Conservation (phyloP, 2,329 filamentous ascomycete genomes). For the Exophiala alcalophila region DNA sequence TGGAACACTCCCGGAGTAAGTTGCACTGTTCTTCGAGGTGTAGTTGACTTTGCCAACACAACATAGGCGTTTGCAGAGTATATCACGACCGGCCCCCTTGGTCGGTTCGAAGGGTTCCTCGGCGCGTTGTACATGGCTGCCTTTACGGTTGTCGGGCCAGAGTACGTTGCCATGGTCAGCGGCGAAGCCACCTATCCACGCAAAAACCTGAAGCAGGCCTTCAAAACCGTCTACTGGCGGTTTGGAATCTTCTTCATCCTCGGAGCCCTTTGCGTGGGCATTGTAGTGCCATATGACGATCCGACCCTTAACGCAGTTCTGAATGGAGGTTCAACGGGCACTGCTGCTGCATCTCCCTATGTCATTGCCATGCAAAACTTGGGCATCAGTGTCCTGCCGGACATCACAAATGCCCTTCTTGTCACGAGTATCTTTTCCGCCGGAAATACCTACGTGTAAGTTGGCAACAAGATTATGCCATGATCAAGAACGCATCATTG, state of each 20-base stretch:
- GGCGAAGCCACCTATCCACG: slow-evolving; percentile 69
- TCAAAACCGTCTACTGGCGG: slow-evolving; percentile 74
- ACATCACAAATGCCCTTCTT: slow-evolving; percentile 57
- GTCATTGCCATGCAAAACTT: slow-evolving; percentile 61
- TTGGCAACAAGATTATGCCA: too few species aligned
- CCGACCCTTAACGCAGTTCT: slow-evolving; percentile 45
- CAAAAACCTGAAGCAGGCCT: slow-evolving; percentile 66
- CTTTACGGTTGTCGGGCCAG: slow-evolving; percentile 62
- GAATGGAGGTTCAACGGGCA: slow-evolving; percentile 47
- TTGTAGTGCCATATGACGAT: slow-evolving; percentile 66
- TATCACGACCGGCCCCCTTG: slow-evolving; percentile 59
- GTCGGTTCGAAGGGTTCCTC: slow-evolving; percentile 53
- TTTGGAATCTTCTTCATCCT: slow-evolving; percentile 71
- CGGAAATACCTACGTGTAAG: slow-evolving; percentile 56
- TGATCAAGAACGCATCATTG: too few species aligned
- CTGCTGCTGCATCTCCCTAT: slow-evolving; percentile 60
- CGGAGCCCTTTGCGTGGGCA: slow-evolving; percentile 66
- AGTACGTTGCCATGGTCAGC: slow-evolving; percentile 60
- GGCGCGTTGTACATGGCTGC: slow-evolving; percentile 69
- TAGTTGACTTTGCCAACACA: slow-evolving; percentile 35
- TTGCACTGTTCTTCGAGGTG: too few species aligned
- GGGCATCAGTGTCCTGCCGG: slow-evolving; percentile 52
- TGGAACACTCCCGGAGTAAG: slow-evolving; percentile 57
- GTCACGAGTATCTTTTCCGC: slow-evolving; percentile 56
- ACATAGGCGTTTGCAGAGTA: slow-evolving; percentile 58